Conservation (phyloP, 148 eudicot genomes). For the Heliosperma pusillum region DNA sequence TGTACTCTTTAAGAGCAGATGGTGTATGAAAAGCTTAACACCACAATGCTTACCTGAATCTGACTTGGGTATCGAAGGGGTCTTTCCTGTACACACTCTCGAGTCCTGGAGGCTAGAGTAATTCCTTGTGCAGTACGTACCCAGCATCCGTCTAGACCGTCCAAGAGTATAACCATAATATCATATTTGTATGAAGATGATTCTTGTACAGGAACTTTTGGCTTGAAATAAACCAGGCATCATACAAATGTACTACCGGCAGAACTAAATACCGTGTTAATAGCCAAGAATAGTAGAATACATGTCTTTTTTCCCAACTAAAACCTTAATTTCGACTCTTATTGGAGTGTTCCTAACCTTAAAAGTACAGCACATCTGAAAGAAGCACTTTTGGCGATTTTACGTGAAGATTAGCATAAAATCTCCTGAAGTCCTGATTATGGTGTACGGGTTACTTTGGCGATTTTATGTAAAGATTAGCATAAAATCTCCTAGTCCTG, state of each 20-base stretch:
- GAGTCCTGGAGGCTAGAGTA: not conserved
- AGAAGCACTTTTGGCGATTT: slow-evolving; percentile 34
- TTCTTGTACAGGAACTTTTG: no score
- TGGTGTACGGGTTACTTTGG: not conserved
- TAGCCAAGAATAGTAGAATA: no score
- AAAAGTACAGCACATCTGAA: no score
- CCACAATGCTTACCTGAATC: not conserved
- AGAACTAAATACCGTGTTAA: no score
- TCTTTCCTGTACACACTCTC: not conserved
- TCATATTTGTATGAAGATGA: not conserved
- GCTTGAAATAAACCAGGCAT: no score
- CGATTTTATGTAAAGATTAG: slow-evolving; percentile 61
- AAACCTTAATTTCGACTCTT: no score
- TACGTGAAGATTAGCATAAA: slow-evolving; percentile 71
- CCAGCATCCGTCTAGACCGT: not conserved
- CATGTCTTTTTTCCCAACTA: no score
- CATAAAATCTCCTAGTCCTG: slow-evolving; percentile 70
- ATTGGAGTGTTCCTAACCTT: no score
- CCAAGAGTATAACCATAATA: not conserved
- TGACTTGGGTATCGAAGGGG: not conserved
- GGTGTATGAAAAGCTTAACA: not conserved
- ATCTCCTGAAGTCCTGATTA: slow-evolving; percentile 4
- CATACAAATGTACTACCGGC: no score
- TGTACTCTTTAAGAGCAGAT: not conserved
- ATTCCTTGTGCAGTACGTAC: no score